Base-by-base conservation (phyloP, 2,329 filamentous ascomycete genomes). In the Colletotrichum filicis region DNA sequence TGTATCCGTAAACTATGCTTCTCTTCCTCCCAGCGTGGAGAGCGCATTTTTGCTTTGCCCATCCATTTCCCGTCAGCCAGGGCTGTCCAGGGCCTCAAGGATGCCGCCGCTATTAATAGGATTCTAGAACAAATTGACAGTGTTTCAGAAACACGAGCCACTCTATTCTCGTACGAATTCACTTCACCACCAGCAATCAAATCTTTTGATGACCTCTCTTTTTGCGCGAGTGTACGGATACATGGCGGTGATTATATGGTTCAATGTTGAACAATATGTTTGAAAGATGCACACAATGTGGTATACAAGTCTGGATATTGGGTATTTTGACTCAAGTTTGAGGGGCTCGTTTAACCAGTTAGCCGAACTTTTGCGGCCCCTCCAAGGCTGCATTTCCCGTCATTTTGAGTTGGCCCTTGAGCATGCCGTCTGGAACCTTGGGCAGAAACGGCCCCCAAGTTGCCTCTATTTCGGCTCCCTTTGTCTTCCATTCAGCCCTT, bases 91-190 rank as follows among this genome's bases (percentile, higher is more conserved):
- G 59, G 32, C 14, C 12, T 35, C 70, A 32, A 69, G 70, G 70
- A 69, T 73, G 59, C 66, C 19, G 32, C 60, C 70, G 14, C 70
- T 73, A 73, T 73, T 73, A 73, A 73, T 73, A 69, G 70, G 66
- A 69, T 69, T 69, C 70, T 57, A 73, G 70, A 73, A 73, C 70
- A 69, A 28, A 73, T 73, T 69, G 55, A 49, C 60, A 4, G 58
- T 46, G 70, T 73, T 73, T 73, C 70, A 69, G 70, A 73, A 73
- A 69, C 70, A 73, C 59, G 26, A 73, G 26, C 55, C 64, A 69
- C 66, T 65, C 37, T 65, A 73, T 65, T 61, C 60, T 69, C 66
- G 59, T 60, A 65, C 66, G 66, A 46, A 72, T 53, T 49, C 5
- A 56, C 7, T 16, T 28, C 14, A 24, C 22, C 49, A n/a, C 24